Evolutionary conservation across 129 eudicot genomes (phyloP), one percentile per base, ranked within the genome.

Genomic region (Sambucus nigra): DNA sequence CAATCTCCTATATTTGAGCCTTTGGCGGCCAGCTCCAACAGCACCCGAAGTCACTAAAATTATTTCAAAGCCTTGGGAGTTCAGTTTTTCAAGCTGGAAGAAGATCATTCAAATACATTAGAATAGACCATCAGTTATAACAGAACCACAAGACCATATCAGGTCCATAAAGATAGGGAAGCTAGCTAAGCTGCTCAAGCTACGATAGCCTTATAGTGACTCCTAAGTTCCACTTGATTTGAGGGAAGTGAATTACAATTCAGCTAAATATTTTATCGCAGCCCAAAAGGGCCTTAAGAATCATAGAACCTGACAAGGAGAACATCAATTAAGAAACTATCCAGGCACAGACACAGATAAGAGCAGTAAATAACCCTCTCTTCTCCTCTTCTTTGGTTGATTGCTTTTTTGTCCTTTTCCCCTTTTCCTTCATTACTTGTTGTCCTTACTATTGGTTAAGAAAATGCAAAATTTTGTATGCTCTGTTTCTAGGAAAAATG

Each of bases 11-110:
- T 80, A 89, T 56, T 71, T 78, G 18, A 89, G 92, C 84, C 97
- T 73, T 66, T 88, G 97, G 48, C 97, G 94, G 29, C 97, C 97
- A 45, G 80, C 94, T 63, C 97, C 94, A 68, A 88, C 97, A 32
- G 97, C 97, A 58, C 97, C 97, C 18, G 97, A 88, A 39, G 97
- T 78, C 55, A 89, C 97, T 53, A 89, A 76, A 68, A 89, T 84
- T 35, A 89, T 48, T 15, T 89, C 95, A 69, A 67, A 81, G 57
- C 97, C 97, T 17, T 79, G 70, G 46, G 82, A 67, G 60, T 84
- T 89, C 65, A 89, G 64, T 73, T 66, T 77, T 54, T 84, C 77
- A 21, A 88, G 77, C 97, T 88, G 83, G 68, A 83, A 42, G 5
- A 12, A 67, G 27, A 71, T 52, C 64, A 49, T 42, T 42, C 38